Percentiles rank a stretch among this genome's conserved stretches.
These are phyloP conservation scores for Mortierella hygrophila DNA, from an alignment of 192 early-diverging fungal species.

Conservation along the genomic window DNA sequence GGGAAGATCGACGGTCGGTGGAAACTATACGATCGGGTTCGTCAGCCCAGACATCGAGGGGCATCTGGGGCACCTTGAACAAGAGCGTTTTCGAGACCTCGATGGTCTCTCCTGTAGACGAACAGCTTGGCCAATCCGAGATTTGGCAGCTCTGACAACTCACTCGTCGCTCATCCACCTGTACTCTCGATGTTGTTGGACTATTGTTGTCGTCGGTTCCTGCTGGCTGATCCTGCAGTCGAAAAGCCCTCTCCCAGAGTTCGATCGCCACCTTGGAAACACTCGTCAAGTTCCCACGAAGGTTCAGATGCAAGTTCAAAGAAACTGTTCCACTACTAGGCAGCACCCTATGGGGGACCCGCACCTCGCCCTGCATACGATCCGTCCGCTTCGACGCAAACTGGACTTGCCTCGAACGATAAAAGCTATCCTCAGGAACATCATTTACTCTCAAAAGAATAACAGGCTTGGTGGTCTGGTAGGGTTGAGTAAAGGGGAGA, in stretches of 20 bases:
- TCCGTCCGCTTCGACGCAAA: slow-evolving; percentile 7
- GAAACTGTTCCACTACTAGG: slow-evolving; percentile 17
- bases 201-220: too few species aligned
- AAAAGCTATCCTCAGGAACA: neutral
- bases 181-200: neutral
- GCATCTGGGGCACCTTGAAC: slow-evolving; percentile 19
- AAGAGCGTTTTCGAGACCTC: slow-evolving; percentile 7
- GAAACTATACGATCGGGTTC: neutral
- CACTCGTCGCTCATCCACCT: slow-evolving; percentile 9
- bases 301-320: slow-evolving; percentile 10
- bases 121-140: slow-evolving; percentile 10
- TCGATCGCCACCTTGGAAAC: slow-evolving; percentile 22
- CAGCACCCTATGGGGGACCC: neutral
- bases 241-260: slow-evolving; percentile 16
- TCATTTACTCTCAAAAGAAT: neutral
- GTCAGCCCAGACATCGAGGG: slow-evolving; percentile 7
- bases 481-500: slow-evolving; percentile 20
- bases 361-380: slow-evolving; percentile 1
- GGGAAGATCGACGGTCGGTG: neutral
- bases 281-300: slow-evolving; percentile 11
- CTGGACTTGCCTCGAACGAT: neutral
- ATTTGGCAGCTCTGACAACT: slow-evolving; percentile 21
- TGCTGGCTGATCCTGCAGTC: neutral
- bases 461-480: slow-evolving; percentile 14
- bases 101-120: neutral